Base-by-base conservation (phyloP, 176 grass and related monocot species). In the Carex parvula region DNA sequence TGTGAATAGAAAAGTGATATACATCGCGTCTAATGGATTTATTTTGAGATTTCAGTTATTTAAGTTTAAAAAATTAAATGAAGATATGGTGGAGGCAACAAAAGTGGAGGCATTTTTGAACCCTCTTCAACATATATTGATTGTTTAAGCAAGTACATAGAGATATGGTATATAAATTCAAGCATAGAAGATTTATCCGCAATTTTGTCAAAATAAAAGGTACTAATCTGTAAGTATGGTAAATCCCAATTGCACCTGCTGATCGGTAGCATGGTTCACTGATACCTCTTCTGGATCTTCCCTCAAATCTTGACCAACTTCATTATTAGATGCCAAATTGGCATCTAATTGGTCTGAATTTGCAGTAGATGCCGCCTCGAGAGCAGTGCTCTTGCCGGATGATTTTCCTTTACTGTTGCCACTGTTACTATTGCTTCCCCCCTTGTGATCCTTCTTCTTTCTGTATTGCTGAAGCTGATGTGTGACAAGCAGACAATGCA, bases 361-460 rank as follows among this genome's bases (percentile, higher is more conserved):
- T 54, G 81, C 88, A 0, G 79, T 24, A 60, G 86, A 84, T 20
- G 75, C 83, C 22, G 75, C 82, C 2, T 90, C 82, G 0, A 26
- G 74, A 53, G 87, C 86, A 1, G 69, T 83, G 84, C 79, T 88
- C 80, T 88, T 93, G 20, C 44, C 87, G 10, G 92, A 90, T 16
- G 86, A 69, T 85, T 88, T 88, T 2, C 22, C 70, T 81, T 67
- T 68, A 53, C 13, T 67, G 62, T 83, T 83, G 9, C 79, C 79
- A 60, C 85, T 80, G 52, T 24, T 79, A 35, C 60, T 84, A 50
- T 18, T 84, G 12, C 80, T 54, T 14, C 88, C 88, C 32, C 88
- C 88, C 32, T 90, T 90, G 62, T 87, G 88, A 57, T 90, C 91
- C 87, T 98, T 98, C 91, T 98, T 98, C 92, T 98, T 94, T 84